Conservation (phyloP, 2,329 filamentous ascomycete species). For the Cercospora sesami region DNA sequence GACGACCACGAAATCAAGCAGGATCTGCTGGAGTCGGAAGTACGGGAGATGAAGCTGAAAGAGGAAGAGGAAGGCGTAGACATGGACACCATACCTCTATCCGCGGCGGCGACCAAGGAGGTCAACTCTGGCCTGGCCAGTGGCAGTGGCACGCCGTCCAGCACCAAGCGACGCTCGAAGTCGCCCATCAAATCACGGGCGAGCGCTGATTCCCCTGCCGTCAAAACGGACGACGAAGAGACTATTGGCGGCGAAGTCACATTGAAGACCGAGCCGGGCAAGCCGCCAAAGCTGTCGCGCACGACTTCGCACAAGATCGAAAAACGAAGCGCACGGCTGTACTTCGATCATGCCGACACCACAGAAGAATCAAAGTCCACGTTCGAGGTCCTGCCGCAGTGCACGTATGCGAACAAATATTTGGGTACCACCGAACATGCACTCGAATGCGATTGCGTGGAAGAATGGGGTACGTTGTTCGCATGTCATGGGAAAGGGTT, state of each 20-base stretch:
- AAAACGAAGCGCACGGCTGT: conserved; percentile 65
- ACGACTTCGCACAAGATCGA: conserved; percentile 70
- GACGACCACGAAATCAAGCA: conserved; percentile 42
- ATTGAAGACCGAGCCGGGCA: conserved; percentile 63
- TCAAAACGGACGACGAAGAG: conserved; percentile 51
- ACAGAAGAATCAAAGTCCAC: conserved; percentile 72
- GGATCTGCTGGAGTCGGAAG: conserved; percentile 45
- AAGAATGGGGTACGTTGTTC: conserved; percentile 81
- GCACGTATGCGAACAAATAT: conserved; percentile 86
- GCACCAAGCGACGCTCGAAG: conserved; percentile 28
- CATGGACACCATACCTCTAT: conserved; percentile 31
- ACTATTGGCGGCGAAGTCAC: conserved; percentile 61
- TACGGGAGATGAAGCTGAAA: conserved; percentile 50
- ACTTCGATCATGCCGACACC: conserved; percentile 72
- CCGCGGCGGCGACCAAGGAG: conserved; percentile 29
- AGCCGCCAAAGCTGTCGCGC: conserved; percentile 70
- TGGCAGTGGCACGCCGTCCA: conserved; percentile 27
- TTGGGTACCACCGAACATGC: conserved; percentile 90
- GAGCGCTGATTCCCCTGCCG: conserved; percentile 41
- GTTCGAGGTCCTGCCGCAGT: conserved; percentile 81
- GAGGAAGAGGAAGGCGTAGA: conserved; percentile 39
- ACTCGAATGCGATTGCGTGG: conserved; percentile 90
- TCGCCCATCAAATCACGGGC: conserved; percentile 33
- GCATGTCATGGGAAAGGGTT: neutral
- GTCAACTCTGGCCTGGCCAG: conserved; percentile 30